Percentiles rank a stretch among this genome's conserved stretches.
These are phyloP conservation scores for Clathrospora elynae DNA, from an alignment of 2,329 filamentous ascomycete species.

Conservation along the genomic window DNA sequence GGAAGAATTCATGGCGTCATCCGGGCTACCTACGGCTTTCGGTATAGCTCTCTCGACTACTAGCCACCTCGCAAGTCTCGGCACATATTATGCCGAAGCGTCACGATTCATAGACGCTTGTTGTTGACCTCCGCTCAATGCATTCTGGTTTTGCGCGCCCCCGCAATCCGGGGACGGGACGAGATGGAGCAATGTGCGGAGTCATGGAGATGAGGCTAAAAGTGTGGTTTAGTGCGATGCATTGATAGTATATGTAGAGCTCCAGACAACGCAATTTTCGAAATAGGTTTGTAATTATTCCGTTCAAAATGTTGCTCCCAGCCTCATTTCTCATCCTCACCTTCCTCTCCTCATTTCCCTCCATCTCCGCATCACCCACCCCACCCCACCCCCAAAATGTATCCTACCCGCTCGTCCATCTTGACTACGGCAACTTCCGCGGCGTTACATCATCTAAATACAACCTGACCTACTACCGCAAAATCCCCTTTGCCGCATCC, in stretches of 20 bases:
- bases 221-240: slow-evolving; percentile 7
- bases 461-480: slow-evolving; percentile 64
- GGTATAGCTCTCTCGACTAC: neutral
- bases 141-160: slow-evolving; percentile 12
- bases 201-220: slow-evolving; percentile 33
- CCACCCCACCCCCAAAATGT: slow-evolving; percentile 9
- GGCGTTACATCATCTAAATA: slow-evolving; percentile 59
- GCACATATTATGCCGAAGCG: slow-evolving; percentile 18
- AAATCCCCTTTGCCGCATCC: slow-evolving; percentile 66
- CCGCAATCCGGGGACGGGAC: slow-evolving; percentile 26
- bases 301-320: slow-evolving; percentile 20
- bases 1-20: slow-evolving; percentile 17
- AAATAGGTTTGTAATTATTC: neutral
- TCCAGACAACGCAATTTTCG: neutral
- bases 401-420: slow-evolving; percentile 29
- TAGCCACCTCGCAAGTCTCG: slow-evolving; percentile 9
- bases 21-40: neutral
- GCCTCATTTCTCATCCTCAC: slow-evolving; percentile 7
- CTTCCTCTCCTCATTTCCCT: slow-evolving; percentile 11
- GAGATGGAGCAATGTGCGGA: slow-evolving; percentile 28
- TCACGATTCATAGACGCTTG: neutral
- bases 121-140: neutral
- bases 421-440: slow-evolving; percentile 53
- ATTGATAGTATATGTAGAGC: slow-evolving; percentile 3
- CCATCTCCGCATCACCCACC: slow-evolving; percentile 17